phyloP scores from a whole-genome alignment of 371 early-diverging fungal species.

The Apophysomyces ossiformis region DNA sequence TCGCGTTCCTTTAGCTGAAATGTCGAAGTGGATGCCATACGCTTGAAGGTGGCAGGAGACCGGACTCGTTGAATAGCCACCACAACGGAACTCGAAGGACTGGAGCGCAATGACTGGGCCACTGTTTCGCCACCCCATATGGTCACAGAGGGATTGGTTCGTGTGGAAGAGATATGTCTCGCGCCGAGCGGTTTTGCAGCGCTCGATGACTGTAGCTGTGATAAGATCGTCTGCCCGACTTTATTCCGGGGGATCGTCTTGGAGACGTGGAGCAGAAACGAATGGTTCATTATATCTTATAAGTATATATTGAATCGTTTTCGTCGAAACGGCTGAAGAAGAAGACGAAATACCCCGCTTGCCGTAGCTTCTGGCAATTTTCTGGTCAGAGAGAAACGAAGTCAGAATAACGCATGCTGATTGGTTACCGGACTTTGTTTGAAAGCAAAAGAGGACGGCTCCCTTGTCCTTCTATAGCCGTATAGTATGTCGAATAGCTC shows the following conservation, averaged over 20 bases:
- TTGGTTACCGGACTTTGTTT: neutral
- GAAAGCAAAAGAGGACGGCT: too few relatives aligned
- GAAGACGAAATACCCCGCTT: neutral
- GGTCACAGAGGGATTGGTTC: conserved; percentile 33
- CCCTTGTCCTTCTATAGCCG: too few relatives aligned
- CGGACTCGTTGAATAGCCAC: conserved; percentile 45
- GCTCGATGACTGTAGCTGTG: conserved; percentile 36
- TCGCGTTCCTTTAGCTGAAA: conserved; percentile 39
- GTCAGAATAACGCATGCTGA: neutral
- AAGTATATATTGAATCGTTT: neutral
- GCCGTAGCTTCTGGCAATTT: neutral
- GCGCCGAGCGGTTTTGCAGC: conserved; percentile 24
- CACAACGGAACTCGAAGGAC: conserved; percentile 27
- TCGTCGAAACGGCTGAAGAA: neutral
- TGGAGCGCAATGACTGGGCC: conserved; percentile 28
- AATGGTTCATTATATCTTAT: conserved; percentile 28
- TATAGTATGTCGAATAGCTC: too few relatives aligned
- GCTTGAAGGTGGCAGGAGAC: conserved; percentile 29
- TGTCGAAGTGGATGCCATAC: conserved; percentile 26
- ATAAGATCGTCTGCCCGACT: conserved; percentile 41
- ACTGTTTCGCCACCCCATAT: conserved; percentile 47
- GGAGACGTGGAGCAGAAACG: conserved; percentile 56
- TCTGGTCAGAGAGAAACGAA: neutral
- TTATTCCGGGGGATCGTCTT: conserved; percentile 54
- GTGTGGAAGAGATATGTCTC: conserved; percentile 34